Evolutionary conservation across 257 asterid genomes (phyloP).

Genomic region (Cruciata laevipes): DNA sequence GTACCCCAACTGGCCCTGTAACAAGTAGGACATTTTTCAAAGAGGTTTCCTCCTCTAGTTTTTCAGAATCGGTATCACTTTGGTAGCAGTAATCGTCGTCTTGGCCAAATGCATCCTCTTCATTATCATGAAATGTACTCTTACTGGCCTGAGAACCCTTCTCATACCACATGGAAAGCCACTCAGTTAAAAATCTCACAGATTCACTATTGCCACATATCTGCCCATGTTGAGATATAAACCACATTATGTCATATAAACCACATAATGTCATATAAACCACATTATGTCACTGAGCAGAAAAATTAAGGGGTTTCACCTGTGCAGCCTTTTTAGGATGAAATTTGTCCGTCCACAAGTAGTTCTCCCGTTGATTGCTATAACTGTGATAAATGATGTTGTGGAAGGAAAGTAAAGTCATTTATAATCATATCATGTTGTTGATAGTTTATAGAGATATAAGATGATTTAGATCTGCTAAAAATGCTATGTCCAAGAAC

Average conservation of each 20-base stretch:
- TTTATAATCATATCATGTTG: background rate
- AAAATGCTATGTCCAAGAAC: background rate
- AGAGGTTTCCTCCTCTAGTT: constrained; percentile 41
- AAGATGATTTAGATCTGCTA: background rate
- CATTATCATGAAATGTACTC: constrained; percentile 33
- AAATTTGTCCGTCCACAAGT: constrained; percentile 89
- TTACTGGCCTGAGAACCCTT: constrained; percentile 39
- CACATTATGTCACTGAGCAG: constrained; percentile 5
- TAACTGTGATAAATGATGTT: constrained; percentile 28
- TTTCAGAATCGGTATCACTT: constrained; percentile 53
- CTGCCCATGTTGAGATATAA: constrained; percentile 35
- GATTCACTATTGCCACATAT: constrained; percentile 81
- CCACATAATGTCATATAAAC: constrained; percentile 10
- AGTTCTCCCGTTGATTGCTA: constrained; percentile 38
- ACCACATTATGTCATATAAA: constrained; percentile 8
- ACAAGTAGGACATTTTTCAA: constrained; percentile 85
- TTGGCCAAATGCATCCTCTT: constrained; percentile 23
- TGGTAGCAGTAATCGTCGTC: constrained; percentile 35
- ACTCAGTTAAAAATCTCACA: constrained; percentile 63
- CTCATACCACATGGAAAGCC: constrained; percentile 86
- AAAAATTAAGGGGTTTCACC: constrained; percentile 38
- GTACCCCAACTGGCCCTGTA: constrained; percentile 99
- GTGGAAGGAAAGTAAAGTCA: background rate
- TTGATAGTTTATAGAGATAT: background rate
- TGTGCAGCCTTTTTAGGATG: constrained; percentile 70